Base-by-base conservation (phyloP, 2,329 filamentous ascomycete genomes). In the Hypoxylon sp. region DNA sequence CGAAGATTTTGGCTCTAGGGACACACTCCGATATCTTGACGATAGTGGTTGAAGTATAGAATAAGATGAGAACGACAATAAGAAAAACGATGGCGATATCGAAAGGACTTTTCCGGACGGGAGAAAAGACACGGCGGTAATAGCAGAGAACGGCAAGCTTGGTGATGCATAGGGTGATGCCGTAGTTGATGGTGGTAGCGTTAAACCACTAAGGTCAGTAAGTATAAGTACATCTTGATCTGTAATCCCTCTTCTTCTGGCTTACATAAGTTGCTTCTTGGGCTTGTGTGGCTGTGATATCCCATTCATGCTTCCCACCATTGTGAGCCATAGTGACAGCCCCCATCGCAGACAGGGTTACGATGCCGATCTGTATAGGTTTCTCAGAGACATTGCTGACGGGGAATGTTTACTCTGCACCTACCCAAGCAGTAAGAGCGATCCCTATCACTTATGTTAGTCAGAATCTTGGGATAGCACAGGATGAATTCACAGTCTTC, bases 101-200 rank as follows among this genome's bases (percentile, higher is more conserved):
- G 19, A 72, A 72, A 2, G 30, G 17, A 21, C 68, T 69, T 56
- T 49, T 62, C 1, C 69, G 65, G 13, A 59, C 17, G 4, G 72
- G 70, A 2, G 70, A 71, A 56, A 74, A 73, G 48, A 74, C 55
- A 7, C 72, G 65, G n/a, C 72, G 72, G 28, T 74, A 74, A 0
- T 72, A 56, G 30, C 61, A 67, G 4, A 74, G 65, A 1, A 74
- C 65, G 1, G 72, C 32, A 17, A 73, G 49, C 56, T 74, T 74
- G 11, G 69, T 57, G 14, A 73, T 60, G 9, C 70, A 43, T 13
- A 74, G 73, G 10, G 43, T 63, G 34, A 71, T 38, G 1, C 72
- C 72, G 48, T 73, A 73, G 1, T 68, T 21, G 43, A 69, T 68
- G 1, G 71, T 49, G 21, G 65, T 60, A 2, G 69, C 41, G 19